Evolutionary conservation across 2,329 filamentous ascomycete genomes (phyloP), one percentile per base, ranked within the genome.

Genomic region (Colletotrichum graminicola): DNA sequence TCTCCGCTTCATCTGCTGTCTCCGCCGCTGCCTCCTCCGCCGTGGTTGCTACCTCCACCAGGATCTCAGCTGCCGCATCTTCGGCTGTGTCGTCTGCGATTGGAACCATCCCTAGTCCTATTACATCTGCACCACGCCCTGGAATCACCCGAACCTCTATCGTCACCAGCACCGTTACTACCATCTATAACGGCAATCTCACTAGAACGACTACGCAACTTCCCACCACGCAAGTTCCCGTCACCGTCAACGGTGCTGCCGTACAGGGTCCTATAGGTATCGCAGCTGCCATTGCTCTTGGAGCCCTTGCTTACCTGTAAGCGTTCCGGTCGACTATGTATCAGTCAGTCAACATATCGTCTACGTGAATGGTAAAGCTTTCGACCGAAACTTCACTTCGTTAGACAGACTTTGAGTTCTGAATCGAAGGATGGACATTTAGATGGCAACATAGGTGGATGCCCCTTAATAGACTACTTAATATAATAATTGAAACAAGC

Each of bases 221-320:
- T 3, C 36, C 67, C n/a, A 56, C 61, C 5, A 70, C 70, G 14
- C 26, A 49, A 29, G 7, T 49, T 43, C 65, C 66, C 12, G 66
- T 73, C 45, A 66, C 55, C 11, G 43, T 62, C 45, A 71, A 66
- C 59, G 71, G 67, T 23, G 62, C 57, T 23, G 21, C 57, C 34
- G n/a, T 23, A 21, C 57, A 57, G 14, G 71, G 67, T 11, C 67
- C 67, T 12, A n/a, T 67, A 12, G 70, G 66, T 1, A 6, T 63
- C 36, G n/a, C 63, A 11, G 71, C 62, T 18, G 41, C 61, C n/a
- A 26, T 73, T 26, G 71, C 67, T 18, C 43, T 67, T n/a, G 71
- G 51, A 34, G 71, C 52, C n/a, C 43, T 71, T 49, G 71, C 67
- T 36, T 61, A 61, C 7, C n/a, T 71, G 18, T 67, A 34, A 56